Evolutionary conservation across 345 rosid genomes (phyloP).

Genomic region (Populus deltoides): DNA sequence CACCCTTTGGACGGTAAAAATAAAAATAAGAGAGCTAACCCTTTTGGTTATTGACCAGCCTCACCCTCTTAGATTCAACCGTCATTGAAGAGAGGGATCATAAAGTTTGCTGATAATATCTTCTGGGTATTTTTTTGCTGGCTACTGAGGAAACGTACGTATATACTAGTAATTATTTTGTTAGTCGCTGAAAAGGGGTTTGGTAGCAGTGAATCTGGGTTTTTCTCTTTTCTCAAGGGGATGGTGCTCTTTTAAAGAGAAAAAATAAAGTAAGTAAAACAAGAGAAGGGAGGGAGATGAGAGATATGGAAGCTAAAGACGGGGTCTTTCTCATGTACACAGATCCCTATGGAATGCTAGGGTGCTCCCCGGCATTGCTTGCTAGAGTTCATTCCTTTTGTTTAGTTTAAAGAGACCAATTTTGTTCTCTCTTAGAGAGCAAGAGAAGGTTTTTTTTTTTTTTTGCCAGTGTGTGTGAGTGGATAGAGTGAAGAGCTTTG

Average conservation of each 20-base stretch:
- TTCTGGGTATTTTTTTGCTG: conserved; percentile 10
- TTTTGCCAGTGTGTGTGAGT: conserved; percentile 2
- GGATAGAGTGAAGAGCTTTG: conserved; percentile 31
- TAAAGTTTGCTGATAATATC: not conserved
- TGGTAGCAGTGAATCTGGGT: conserved; percentile 16
- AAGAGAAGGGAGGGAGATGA: conserved; percentile 14
- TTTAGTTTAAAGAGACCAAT: conserved; percentile 62
- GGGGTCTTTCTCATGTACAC: conserved; percentile 80
- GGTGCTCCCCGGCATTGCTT: conserved; percentile 57
- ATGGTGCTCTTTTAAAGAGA: conserved; percentile 3
- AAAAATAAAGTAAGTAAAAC: not conserved
- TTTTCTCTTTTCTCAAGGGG: conserved; percentile 12
- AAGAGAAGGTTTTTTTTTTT: not conserved
- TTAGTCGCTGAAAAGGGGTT: not conserved
- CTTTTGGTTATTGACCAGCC: conserved; percentile 7
- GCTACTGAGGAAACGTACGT: not conserved
- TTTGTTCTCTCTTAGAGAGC: conserved; percentile 43
- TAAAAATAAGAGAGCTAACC: conserved; percentile 21
- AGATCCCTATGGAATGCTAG: conserved; percentile 94
- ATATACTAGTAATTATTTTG: not conserved
- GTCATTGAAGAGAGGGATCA: conserved; percentile 4
- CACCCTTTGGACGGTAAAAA: conserved; percentile 24
- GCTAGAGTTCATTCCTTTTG: conserved; percentile 66
- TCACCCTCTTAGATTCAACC: conserved; percentile 25
- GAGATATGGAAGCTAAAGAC: conserved; percentile 44